A percentile compares a stretch with the other conserved stretches of the same genome.
Conservation (phyloP, 306 rosid genomes). For the Herpetospermum pedunculosum region DNA sequence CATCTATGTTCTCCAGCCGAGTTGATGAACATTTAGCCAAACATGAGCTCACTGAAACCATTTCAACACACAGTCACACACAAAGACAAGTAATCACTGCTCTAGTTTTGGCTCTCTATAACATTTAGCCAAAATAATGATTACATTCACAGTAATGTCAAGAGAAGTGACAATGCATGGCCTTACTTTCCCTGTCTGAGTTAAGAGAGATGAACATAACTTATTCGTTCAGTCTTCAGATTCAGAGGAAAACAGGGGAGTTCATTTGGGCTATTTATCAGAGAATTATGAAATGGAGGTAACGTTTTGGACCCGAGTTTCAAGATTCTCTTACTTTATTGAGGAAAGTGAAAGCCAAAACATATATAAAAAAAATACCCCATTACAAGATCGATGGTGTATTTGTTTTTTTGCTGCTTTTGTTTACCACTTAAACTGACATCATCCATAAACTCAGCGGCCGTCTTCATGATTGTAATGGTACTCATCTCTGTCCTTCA, state of each 20-base stretch:
- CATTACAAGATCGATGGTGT: slow-evolving; percentile 33
- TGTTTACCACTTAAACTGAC: slow-evolving; percentile 42
- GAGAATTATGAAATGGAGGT: slow-evolving; percentile 13
- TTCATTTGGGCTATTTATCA: slow-evolving; percentile 36
- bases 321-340: slow-evolving; percentile 14
- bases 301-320: background rate
- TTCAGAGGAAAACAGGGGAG: background rate
- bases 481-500: slow-evolving; percentile 22
- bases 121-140: background rate
- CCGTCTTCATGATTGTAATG: slow-evolving; percentile 57
- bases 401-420: slow-evolving; percentile 43
- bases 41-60: slow-evolving; percentile 47
- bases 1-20: slow-evolving; percentile 67
- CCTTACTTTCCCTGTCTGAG: slow-evolving; percentile 9
- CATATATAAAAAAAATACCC: slow-evolving; percentile 21
- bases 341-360: slow-evolving; percentile 17
- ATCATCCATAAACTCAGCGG: slow-evolving; percentile 52
- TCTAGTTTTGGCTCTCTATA: slow-evolving; percentile 8
- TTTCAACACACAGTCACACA: slow-evolving; percentile 7
- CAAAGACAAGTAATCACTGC: background rate
- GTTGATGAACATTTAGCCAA: slow-evolving; percentile 38
- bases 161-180: slow-evolving; percentile 8
- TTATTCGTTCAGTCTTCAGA: background rate
- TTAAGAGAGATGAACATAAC: slow-evolving; percentile 4
- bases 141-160: background rate